phyloP scores from a whole-genome alignment of 352 stramenopile genomes.

The Lagenidium sp. region DNA sequence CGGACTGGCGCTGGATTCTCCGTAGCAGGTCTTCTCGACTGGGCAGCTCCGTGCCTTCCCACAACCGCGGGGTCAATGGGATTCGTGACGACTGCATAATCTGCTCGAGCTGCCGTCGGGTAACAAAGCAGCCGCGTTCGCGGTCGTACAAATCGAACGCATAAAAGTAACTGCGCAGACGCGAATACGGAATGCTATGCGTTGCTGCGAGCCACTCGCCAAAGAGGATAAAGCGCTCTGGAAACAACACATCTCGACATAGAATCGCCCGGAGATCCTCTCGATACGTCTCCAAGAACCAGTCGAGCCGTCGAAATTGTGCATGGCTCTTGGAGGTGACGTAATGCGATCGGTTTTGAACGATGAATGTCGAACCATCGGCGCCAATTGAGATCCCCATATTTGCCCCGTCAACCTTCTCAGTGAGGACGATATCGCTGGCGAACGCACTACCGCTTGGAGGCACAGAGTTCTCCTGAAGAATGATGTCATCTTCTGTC shows the following conservation, averaged over 20 bases:
- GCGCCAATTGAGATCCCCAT: constrained; percentile 60
- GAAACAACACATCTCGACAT: constrained; percentile 34
- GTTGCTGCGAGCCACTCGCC: constrained; percentile 75
- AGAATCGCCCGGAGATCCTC: constrained; percentile 35
- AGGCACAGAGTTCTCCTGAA: constrained; percentile 3
- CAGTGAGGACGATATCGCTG: constrained; percentile 43
- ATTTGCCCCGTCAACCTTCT: constrained; percentile 85
- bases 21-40: constrained; percentile 17
- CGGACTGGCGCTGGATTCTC: constrained; percentile 28
- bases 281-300: constrained; percentile 35
- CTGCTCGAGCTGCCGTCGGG: constrained; percentile 9
- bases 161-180: constrained; percentile 57
- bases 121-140: constrained; percentile 11
- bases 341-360: constrained; percentile 75
- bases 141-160: constrained; percentile 79
- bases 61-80: constrained; percentile 33
- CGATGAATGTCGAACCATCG: constrained; percentile 32
- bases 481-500: constrained; percentile 44
- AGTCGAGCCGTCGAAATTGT: constrained; percentile 60
- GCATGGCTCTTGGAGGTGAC: constrained; percentile 41
- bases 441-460: constrained; percentile 2
- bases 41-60: constrained; percentile 21
- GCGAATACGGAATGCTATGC: constrained; percentile 75
- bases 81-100: constrained; percentile 17
- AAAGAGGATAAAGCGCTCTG: constrained; percentile 66